phyloP scores from a whole-genome alignment of 495 filamentous ascomycete species.

The Tuber brumale region DNA sequence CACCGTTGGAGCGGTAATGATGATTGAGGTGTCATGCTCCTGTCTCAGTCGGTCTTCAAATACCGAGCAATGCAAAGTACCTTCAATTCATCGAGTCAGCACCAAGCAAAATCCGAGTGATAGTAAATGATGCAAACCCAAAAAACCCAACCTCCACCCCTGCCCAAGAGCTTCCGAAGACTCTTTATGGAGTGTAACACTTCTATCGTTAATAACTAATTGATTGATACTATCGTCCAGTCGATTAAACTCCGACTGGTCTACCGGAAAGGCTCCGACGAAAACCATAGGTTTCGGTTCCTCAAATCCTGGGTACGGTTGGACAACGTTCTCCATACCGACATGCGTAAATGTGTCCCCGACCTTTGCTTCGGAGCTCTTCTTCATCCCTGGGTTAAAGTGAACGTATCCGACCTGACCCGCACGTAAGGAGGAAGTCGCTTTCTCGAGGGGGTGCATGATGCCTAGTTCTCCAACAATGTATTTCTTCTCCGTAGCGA shows the following conservation, averaged over 20 bases:
- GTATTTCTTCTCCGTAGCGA: conserved; percentile 81
- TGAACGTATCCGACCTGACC: conserved; percentile 93
- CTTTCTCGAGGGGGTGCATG: conserved; percentile 83
- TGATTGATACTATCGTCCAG: conserved; percentile 93
- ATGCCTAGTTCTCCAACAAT: conserved; percentile 94
- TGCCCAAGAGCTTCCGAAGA: conserved; percentile 87
- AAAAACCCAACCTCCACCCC: conserved; percentile 87
- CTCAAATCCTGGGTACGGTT: conserved; percentile 84
- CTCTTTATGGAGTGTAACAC: conserved; percentile 88
- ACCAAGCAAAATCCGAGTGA: conserved; percentile 1
- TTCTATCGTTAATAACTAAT: conserved; percentile 87
- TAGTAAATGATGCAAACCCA: conserved; percentile 46
- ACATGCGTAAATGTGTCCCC: conserved; percentile 91
- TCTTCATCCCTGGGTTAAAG: conserved; percentile 98
- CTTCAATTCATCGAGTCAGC: conserved; percentile 11
- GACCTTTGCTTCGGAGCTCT: conserved; percentile 86
- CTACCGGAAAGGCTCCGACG: conserved; percentile 88
- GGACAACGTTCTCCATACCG: conserved; percentile 67
- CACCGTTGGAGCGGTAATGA: conserved; percentile 93
- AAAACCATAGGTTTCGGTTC: conserved; percentile 98
- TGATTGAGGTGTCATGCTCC: conserved; percentile 90
- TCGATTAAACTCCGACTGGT: conserved; percentile 78
- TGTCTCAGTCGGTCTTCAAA: conserved; percentile 95
- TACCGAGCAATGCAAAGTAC: conserved; percentile 92
- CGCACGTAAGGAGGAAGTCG: conserved; percentile 70